These are phyloP conservation scores for Pseudevernia furfuracea DNA, from an alignment of 495 filamentous ascomycete species.

Conservation along the genomic window DNA sequence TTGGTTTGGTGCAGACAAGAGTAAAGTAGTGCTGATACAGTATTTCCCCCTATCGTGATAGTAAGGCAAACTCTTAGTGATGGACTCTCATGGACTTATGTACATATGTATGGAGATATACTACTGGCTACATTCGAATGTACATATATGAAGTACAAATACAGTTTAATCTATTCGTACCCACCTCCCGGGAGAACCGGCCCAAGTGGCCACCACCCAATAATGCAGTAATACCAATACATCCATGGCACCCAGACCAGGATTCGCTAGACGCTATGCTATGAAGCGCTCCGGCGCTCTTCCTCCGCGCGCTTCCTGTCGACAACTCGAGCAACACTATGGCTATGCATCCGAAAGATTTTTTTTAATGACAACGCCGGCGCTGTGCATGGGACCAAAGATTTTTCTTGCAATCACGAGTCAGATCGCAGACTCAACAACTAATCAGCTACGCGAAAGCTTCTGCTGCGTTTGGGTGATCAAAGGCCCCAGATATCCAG, in stretches of 20 bases:
- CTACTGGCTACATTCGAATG: background rate
- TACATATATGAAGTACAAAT: background rate
- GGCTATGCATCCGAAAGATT: background rate
- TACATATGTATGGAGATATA: background rate
- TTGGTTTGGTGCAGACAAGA: background rate
- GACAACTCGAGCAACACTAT: background rate
- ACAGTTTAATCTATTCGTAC: background rate
- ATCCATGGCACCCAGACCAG: background rate
- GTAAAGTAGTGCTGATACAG: background rate
- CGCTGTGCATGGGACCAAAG: background rate
- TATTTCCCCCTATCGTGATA: background rate
- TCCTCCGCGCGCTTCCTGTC: background rate
- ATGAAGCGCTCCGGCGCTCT: background rate
- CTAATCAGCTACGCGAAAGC: background rate
- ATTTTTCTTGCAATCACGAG: background rate
- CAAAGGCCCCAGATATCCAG: conserved; percentile 13
- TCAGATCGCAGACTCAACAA: background rate
- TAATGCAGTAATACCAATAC: too few species aligned
- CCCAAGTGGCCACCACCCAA: background rate
- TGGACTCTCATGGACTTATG: background rate
- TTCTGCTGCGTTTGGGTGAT: conserved; percentile 9
- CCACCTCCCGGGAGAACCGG: background rate
- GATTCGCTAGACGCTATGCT: background rate
- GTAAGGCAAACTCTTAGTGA: too few species aligned
- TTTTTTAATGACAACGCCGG: background rate